Base-by-base conservation (phyloP, 2,329 filamentous ascomycete genomes). In the Fusarium tanahbumbuense region DNA sequence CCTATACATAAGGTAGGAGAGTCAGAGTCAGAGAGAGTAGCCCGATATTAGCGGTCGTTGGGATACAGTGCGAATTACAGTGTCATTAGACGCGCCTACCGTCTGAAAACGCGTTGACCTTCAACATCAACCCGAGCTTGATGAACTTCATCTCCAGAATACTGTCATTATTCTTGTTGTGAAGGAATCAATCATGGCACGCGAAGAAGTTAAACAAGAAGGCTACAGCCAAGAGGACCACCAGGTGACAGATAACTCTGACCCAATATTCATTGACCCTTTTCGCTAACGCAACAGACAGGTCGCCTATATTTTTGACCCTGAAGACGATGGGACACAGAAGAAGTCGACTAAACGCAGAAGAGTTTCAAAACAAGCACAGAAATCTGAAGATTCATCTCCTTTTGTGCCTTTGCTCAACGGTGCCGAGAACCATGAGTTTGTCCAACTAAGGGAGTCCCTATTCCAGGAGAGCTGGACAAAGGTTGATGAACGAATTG, bases 381-480 rank as follows among this genome's bases (percentile, higher is more conserved):
- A 73, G n/a, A 53, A 63, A 30, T n/a, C 52, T 41, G 42, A 64
- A 41, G 54, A 72, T 6, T 56, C 72, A 8, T 73, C 79, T 3
- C 66, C 73, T 4, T 91, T 89, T 62, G 82, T 84, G 22, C 80
- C 84, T 10, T 81, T 91, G 20, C 78, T 92, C 10, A 82, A 84
- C 61, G 88, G 87, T 6, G 76, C 78, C 0, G 90, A 92, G 78
- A 80, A 77, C 46, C 72, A 81, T 4, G 81, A 82, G 32, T 84
- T 82, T 56, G 83, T 86, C 23, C 77, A 77, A 10, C 79, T 89
- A 54, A 85, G 93, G 23, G 84, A 89, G 75, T 79, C 83, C 47
- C 81, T 88, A 5, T 95, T 90, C 77, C 81, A 88, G 53, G 79
- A 84, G 56, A 82, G 88, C 52, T 96, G 93, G 93, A 79, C 82